These are phyloP conservation scores for Canavalia gladiata DNA, from an alignment of 306 rosid genomes.

Conservation along the genomic window DNA sequence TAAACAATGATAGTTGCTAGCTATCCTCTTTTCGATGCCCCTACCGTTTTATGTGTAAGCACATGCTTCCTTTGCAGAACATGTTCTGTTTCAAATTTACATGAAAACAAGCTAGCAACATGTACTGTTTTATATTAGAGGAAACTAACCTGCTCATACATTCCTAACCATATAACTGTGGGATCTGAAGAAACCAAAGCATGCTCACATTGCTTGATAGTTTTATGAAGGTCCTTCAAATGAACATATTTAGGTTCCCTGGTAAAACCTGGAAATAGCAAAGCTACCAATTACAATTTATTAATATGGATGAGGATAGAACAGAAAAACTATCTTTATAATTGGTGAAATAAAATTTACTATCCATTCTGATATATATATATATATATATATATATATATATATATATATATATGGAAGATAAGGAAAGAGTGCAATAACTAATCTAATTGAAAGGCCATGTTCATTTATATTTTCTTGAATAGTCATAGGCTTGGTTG, in stretches of 20 bases:
- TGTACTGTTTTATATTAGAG: conserved; percentile 6
- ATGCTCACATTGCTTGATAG: conserved; percentile 52
- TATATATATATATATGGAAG: not conserved
- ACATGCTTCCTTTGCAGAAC: too few species aligned
- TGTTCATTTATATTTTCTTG: not conserved
- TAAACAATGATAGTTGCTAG: too few species aligned
- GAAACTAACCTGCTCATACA: conserved; percentile 47
- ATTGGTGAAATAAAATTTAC: too few species aligned
- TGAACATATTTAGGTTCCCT: conserved; percentile 89
- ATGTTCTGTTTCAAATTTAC: too few species aligned
- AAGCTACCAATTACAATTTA: not conserved
- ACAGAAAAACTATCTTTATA: not conserved
- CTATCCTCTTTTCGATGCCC: too few species aligned
- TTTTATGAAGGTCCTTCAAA: conserved; percentile 79
- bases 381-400: too few species aligned
- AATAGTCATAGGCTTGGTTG: not conserved
- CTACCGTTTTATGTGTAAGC: too few species aligned
- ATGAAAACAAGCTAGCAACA: too few species aligned
- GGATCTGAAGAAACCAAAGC: too few species aligned
- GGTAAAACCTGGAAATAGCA: conserved; percentile 66
- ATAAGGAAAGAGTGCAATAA: not conserved
- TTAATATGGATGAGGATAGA: not conserved
- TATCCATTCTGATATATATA: not conserved
- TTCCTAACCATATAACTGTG: too few species aligned
- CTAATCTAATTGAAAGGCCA: conserved; percentile 15